A percentile compares a stretch with the other conserved stretches of the same genome.
These are phyloP conservation scores for Podaxis pistillaris DNA, from an alignment of 768 basidiomycete species.

Conservation along the genomic window DNA sequence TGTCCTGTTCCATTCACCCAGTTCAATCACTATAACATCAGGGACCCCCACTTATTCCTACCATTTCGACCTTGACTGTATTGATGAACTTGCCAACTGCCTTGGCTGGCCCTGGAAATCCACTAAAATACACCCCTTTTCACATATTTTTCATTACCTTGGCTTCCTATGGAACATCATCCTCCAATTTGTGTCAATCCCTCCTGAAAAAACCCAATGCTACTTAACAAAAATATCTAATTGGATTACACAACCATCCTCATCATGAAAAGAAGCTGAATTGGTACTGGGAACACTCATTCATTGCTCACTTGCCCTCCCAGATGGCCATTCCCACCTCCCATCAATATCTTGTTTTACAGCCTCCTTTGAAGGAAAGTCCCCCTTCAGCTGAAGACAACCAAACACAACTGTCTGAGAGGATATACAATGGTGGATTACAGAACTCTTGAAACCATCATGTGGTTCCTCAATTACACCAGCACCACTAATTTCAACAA, in stretches of 20 bases:
- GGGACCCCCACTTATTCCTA: not conserved
- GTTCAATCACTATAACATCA: too few relatives aligned
- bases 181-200: slow-evolving; percentile 28
- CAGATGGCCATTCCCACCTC: slow-evolving; percentile 27
- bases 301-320: slow-evolving; percentile 32
- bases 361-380: slow-evolving; percentile 21
- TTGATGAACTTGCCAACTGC: slow-evolving; percentile 18
- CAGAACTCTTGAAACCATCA: not conserved
- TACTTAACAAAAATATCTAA: too few relatives aligned
- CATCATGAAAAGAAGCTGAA: slow-evolving; percentile 21
- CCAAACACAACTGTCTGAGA: slow-evolving; percentile 20
- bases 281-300: slow-evolving; percentile 32
- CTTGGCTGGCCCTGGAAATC: slow-evolving; percentile 37
- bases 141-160: slow-evolving; percentile 29
- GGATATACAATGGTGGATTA: slow-evolving; percentile 34
- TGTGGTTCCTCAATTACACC: slow-evolving; percentile 17
- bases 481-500: slow-evolving; percentile 6
- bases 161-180: slow-evolving; percentile 36
- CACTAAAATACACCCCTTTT: slow-evolving; percentile 27
- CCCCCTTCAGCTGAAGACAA: slow-evolving; percentile 15
- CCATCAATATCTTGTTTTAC: slow-evolving; percentile 28
- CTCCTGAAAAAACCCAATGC: slow-evolving; percentile 16
- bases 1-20: slow-evolving; percentile 19
- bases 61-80: slow-evolving; percentile 1
- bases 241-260: not conserved